These are phyloP conservation scores for Betula pendula DNA, from an alignment of 306 rosid genomes.

Conservation along the genomic window DNA sequence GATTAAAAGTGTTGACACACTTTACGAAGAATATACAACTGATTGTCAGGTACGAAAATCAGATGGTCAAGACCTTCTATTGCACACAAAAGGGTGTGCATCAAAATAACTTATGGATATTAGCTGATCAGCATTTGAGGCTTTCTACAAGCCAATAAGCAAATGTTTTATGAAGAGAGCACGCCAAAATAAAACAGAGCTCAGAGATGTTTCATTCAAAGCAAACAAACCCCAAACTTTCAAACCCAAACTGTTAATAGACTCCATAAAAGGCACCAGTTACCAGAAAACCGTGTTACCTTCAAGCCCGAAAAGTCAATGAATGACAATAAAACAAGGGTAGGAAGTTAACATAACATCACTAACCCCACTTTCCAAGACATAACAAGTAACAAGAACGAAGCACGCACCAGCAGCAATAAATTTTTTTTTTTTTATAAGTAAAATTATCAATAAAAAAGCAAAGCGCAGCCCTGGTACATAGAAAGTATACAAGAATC, in stretches of 20 bases:
- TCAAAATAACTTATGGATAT: not conserved
- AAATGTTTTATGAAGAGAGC: not conserved
- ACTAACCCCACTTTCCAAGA: not conserved
- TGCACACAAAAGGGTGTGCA: not conserved
- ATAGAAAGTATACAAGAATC: too few relatives aligned
- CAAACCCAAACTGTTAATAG: not conserved
- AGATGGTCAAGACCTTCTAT: not conserved
- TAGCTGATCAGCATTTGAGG: not conserved
- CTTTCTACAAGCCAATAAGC: not conserved
- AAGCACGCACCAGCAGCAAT: not conserved
- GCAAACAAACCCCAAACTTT: not conserved
- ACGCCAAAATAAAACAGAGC: not conserved
- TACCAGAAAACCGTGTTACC: not conserved
- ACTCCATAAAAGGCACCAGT: not conserved
- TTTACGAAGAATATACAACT: slow-evolving; percentile 9
- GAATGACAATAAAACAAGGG: not conserved
- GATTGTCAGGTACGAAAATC: not conserved
- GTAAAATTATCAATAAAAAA: too few relatives aligned
- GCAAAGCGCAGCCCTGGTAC: too few relatives aligned
- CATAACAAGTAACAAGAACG: not conserved
- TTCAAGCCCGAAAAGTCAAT: not conserved
- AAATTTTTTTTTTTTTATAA: too few relatives aligned
- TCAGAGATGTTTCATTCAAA: not conserved
- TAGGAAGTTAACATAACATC: not conserved
- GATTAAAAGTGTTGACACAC: slow-evolving; percentile 12